A percentile compares a stretch with the other conserved stretches of the same genome.
These are phyloP conservation scores for Platanus orientalis DNA, from an alignment of 164 flowering plant genomes.

Conservation along the genomic window DNA sequence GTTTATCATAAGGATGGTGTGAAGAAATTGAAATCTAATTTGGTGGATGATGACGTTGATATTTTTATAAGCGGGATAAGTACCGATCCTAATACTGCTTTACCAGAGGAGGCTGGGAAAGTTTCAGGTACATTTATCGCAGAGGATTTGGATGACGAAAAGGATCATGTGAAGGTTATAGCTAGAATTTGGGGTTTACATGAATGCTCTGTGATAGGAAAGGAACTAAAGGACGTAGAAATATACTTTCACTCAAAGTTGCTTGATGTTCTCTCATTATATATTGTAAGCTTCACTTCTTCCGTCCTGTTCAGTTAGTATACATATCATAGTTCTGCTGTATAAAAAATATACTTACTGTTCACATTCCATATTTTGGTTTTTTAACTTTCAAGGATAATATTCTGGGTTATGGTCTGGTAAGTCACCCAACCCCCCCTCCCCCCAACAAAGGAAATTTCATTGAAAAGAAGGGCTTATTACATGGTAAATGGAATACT, in stretches of 20 bases:
- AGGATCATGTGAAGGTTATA: conserved; percentile 27
- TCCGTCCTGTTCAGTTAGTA: conserved; percentile 1
- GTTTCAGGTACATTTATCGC: conserved; percentile 11
- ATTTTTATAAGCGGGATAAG: conserved; percentile 58
- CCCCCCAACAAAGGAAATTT: too few species aligned
- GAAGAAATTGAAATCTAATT: conserved; percentile 46
- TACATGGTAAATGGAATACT: too few species aligned
- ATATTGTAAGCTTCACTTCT: conserved; percentile 51
- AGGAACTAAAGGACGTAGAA: conserved; percentile 38
- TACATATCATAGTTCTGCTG: too few species aligned
- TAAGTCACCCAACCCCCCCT: too few species aligned
- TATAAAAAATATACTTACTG: too few species aligned
- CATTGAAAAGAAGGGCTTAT: too few species aligned
- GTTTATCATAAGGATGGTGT: conserved; percentile 7
- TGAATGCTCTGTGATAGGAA: conserved; percentile 15
- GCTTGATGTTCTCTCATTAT: conserved; percentile 65
- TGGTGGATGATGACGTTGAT: conserved; percentile 42
- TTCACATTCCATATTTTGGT: too few species aligned
- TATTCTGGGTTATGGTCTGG: too few species aligned
- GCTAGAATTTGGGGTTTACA: conserved; percentile 56
- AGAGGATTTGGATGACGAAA: conserved; percentile 29
- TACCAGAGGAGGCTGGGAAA: conserved; percentile 23
- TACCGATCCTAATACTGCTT: conserved; percentile 19
- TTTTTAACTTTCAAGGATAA: too few species aligned
- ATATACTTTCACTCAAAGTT: conserved; percentile 57